Evolutionary conservation across 306 rosid genomes (phyloP).

Genomic region (Acmispon strigosus): DNA sequence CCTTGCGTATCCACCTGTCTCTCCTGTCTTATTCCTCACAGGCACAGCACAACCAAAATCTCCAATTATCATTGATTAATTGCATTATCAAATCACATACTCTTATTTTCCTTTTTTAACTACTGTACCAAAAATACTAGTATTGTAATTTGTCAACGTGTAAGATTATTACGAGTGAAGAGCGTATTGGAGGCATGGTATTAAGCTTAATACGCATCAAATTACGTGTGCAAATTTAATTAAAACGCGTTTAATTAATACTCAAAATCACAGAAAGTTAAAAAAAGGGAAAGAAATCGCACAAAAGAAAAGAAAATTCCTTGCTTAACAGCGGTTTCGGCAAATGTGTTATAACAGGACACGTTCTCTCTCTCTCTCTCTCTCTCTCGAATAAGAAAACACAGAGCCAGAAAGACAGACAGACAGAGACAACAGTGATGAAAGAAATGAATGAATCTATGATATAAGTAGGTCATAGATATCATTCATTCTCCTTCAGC

Average conservation of each 20-base stretch:
- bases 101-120: no score
- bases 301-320: not conserved
- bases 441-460: constrained; percentile 11
- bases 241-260: not conserved
- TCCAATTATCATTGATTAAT: not conserved
- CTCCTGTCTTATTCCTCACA: not conserved
- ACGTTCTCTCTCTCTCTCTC: not conserved
- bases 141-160: no score
- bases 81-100: no score
- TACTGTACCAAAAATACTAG: no score
- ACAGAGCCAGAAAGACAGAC: not conserved
- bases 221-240: not conserved
- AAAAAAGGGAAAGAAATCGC: not conserved
- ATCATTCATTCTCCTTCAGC: constrained; percentile 2
- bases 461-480: constrained; percentile 19
- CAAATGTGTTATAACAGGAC: constrained; percentile 19
- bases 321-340: constrained; percentile 24
- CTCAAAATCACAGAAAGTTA: not conserved
- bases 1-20: constrained; percentile 8
- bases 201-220: not conserved
- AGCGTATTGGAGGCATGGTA: not conserved
- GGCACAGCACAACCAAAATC: not conserved
- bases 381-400: no score
- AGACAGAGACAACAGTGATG: constrained; percentile 17
- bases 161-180: no score